Conservation (phyloP, 2,329 filamentous ascomycete genomes). For the Penicillium freii region DNA sequence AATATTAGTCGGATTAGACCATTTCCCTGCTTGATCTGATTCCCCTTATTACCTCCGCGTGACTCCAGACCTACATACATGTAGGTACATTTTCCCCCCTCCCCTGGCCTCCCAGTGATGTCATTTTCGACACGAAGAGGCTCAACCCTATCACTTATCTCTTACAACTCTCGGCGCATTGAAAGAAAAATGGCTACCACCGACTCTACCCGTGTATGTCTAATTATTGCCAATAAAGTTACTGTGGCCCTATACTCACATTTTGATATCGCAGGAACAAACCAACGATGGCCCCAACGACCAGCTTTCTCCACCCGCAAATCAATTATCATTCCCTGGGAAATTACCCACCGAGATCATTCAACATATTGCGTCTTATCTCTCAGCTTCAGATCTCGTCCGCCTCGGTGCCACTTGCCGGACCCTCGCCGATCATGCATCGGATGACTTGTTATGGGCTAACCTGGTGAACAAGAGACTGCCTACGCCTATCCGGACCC, state of each 20-base stretch:
- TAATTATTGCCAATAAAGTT: background rate
- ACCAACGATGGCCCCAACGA: background rate
- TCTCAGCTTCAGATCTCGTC: constrained; percentile 64
- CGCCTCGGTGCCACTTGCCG: constrained; percentile 60
- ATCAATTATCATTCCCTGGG: constrained; percentile 23
- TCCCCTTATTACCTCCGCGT: background rate
- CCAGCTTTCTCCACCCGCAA: background rate
- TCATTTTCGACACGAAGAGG: constrained; percentile 17
- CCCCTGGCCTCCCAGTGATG: constrained; percentile 14
- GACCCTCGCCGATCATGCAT: constrained; percentile 57
- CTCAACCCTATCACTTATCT: constrained; percentile 3
- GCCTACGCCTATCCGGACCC: constrained; percentile 55
- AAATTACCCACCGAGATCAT: constrained; percentile 72
- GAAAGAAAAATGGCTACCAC: background rate
- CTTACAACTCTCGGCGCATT: background rate
- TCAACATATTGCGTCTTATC: constrained; percentile 65
- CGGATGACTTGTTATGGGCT: constrained; percentile 70
- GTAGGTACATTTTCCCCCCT: background rate
- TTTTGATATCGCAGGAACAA: background rate
- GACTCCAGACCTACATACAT: background rate
- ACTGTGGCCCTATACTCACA: background rate
- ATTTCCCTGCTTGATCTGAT: background rate
- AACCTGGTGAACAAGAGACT: constrained; percentile 66
- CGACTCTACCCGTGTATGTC: background rate
- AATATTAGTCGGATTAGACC: background rate